A percentile compares a stretch with the other conserved stretches of the same genome.
Conservation (phyloP, 495 filamentous ascomycete genomes). For the Chlorociboria aeruginascens region DNA sequence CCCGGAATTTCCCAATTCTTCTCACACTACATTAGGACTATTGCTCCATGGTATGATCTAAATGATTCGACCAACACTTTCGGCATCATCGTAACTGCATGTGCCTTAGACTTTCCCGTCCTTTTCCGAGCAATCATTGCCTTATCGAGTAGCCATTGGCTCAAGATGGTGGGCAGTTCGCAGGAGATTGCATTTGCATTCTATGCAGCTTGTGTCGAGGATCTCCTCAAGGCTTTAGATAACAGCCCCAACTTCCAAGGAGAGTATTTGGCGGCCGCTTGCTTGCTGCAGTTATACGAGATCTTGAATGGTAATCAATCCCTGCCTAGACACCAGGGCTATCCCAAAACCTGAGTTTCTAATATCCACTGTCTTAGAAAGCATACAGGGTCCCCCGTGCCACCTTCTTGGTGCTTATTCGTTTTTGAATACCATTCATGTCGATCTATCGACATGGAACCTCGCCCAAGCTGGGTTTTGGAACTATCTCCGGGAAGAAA, state of each 20-base stretch:
- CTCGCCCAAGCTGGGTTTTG: conserved; percentile 21
- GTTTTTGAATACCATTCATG: conserved; percentile 12
- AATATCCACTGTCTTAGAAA: conserved; percentile 9
- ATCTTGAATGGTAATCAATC: conserved; percentile 17
- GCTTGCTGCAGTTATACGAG: conserved; percentile 28
- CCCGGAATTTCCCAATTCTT: conserved; percentile 18
- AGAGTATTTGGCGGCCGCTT: conserved; percentile 24
- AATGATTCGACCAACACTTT: conserved; percentile 23
- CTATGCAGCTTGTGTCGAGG: conserved; percentile 11
- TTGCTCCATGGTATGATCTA: conserved; percentile 29
- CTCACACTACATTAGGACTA: conserved; percentile 21
- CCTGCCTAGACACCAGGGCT: too few species aligned
- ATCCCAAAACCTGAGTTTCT: too few species aligned
- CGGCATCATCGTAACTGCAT: conserved; percentile 19
- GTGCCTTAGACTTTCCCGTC: conserved; percentile 20
- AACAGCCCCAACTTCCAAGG: conserved; percentile 1
- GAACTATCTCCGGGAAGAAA: conserved; percentile 26
- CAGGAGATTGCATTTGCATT: conserved; percentile 7
- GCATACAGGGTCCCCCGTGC: conserved; percentile 16
- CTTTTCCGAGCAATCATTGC: conserved; percentile 27
- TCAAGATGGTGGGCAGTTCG: conserved; percentile 4
- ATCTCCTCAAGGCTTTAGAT: conserved; percentile 10
- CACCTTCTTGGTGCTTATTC: conserved; percentile 24
- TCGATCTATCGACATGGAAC: conserved; percentile 2
- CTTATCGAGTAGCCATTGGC: conserved; percentile 21